These are phyloP conservation scores for Ogataea ganodermae DNA, from an alignment of 805 yeast species.

Conservation along the genomic window DNA sequence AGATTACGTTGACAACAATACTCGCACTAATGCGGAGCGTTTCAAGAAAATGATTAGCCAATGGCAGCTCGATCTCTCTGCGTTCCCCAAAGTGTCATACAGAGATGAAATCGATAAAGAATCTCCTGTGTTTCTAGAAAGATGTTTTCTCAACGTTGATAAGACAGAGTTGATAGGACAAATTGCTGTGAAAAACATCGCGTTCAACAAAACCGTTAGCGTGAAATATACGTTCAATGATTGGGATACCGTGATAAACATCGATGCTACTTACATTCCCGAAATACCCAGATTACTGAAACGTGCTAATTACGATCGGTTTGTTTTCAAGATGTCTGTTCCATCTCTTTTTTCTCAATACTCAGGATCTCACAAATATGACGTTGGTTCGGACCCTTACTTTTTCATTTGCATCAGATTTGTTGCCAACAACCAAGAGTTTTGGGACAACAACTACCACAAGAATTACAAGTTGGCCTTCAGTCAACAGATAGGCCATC, in stretches of 20 bases:
- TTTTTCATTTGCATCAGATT: slow-evolving; percentile 59
- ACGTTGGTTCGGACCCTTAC: slow-evolving; percentile 24
- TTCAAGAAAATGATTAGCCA: slow-evolving; percentile 28
- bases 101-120: slow-evolving; percentile 43
- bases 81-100: slow-evolving; percentile 49
- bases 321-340: slow-evolving; percentile 62
- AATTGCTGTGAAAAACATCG: slow-evolving; percentile 74
- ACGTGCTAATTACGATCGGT: slow-evolving; percentile 64
- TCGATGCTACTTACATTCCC: slow-evolving; percentile 60
- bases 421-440: slow-evolving; percentile 48
- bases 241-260: slow-evolving; percentile 77
- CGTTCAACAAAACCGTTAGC: slow-evolving; percentile 66
- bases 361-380: slow-evolving; percentile 23
- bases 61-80: slow-evolving; percentile 48
- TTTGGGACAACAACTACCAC: slow-evolving; percentile 75
- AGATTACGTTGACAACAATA: slow-evolving; percentile 18
- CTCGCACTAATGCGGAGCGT: slow-evolving; percentile 18
- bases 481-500: slow-evolving; percentile 1
- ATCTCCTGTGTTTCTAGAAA: slow-evolving; percentile 62
- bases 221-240: slow-evolving; percentile 74
- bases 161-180: slow-evolving; percentile 65
- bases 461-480: slow-evolving; percentile 58
- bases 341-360: slow-evolving; percentile 40
- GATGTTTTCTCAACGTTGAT: slow-evolving; percentile 59
- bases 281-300: slow-evolving; percentile 54